Conservation (phyloP, 2,329 filamentous ascomycete species). For the Penicillium sp. region DNA sequence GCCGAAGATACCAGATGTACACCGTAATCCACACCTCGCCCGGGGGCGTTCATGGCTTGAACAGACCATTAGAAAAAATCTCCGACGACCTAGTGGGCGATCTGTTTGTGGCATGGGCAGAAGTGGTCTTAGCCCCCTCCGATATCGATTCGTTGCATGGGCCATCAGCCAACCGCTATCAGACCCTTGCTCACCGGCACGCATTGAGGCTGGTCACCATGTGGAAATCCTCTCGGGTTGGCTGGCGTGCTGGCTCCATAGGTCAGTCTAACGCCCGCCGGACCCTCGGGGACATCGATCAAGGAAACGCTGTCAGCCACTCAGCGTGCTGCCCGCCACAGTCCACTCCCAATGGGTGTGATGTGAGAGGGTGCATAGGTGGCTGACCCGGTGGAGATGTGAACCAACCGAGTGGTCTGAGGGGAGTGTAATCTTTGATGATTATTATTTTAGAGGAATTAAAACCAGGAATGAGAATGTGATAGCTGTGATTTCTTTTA, state of each 20-base stretch:
- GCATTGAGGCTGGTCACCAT: constrained; percentile 2
- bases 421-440: neutral
- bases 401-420: constrained; percentile 4
- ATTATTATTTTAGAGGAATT: neutral
- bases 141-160: constrained; percentile 15
- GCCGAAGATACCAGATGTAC: neutral
- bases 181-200: constrained; percentile 14
- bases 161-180: constrained; percentile 5
- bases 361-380: constrained; percentile 5
- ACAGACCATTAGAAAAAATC: constrained; percentile 26
- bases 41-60: constrained; percentile 13
- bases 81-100: constrained; percentile 23
- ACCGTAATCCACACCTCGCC: constrained; percentile 9
- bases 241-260: constrained; percentile 24
- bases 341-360: constrained; percentile 12
- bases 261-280: constrained; percentile 20
- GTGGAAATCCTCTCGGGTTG: neutral
- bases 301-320: constrained; percentile 25
- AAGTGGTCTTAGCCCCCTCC: neutral
- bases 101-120: constrained; percentile 1
- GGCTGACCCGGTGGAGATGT: constrained; percentile 3
- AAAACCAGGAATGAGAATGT: neutral
- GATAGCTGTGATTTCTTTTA: neutral
- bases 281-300: constrained; percentile 24
- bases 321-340: constrained; percentile 30